Base-by-base conservation (phyloP, 2,329 filamentous ascomycete species). In the Clonostachys sp. region DNA sequence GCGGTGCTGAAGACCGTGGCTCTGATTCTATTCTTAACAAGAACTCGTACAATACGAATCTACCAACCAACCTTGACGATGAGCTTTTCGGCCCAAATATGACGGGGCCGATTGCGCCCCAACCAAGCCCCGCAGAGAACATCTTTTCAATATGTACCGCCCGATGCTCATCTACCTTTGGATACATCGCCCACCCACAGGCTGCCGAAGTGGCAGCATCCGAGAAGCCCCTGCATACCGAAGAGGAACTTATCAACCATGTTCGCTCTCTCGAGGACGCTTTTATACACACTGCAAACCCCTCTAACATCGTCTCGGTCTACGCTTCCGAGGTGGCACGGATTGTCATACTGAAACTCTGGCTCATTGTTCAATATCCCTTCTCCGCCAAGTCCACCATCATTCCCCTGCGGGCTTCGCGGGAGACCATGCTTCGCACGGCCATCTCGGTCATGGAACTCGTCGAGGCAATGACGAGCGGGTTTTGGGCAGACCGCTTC, bases 41-140 rank as follows among this genome's bases (percentile, higher is more conserved):
- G 6, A 59, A 66, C n/a, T 61, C 60, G 12, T 76, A 71, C 51
- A 71, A 77, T 53, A 77, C 75, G 2, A 62, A 61, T 4, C 57
- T 73, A 6, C 78, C 78, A 1, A 65, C 71, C 12, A 79, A 81
- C 47, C 58, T 83, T 39, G 73, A 82, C 58, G 80, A 83, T 55
- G 66, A 60, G 4, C 73, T 74, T 50, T 71, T 78, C 41, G 67
- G 65, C 3, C 72, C 72, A 0, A 63, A 66, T 5, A 69, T 61
- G 33, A 50, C 50, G 10, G 56, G 50, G 0, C 64, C 67, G 5
- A 58, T 72, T 2, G 47, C 55, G 6, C 63, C 67, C 46, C 63
- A 64, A 34, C 46, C 59, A 2, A 34, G 33, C 1, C 68, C 67
- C 5, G 66, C 70, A 0, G 71, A 74, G 16, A 61, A 68, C 12